Evolutionary conservation across 2,329 filamentous ascomycete species (phyloP).

Genomic region (Biscogniauxia mediterranea): DNA sequence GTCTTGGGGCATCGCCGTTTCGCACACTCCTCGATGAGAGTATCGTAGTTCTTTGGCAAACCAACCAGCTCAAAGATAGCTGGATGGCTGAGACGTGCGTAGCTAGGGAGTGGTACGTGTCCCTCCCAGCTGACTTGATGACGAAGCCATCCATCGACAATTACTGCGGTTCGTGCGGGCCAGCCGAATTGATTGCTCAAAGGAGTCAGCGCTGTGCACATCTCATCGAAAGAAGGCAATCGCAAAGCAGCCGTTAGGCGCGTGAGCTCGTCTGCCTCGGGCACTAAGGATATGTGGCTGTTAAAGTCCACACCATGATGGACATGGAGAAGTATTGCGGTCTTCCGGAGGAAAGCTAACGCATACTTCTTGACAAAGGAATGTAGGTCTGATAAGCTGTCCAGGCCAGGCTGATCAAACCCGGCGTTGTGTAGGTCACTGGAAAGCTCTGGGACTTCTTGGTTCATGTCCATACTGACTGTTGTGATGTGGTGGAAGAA

Average conservation of each 20-base stretch:
- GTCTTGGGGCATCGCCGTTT: conserved; percentile 81
- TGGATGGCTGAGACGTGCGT: conserved; percentile 68
- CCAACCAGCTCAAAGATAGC: conserved; percentile 93
- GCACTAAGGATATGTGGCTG: conserved; percentile 59
- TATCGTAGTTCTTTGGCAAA: conserved; percentile 87
- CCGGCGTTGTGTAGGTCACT: conserved; percentile 42
- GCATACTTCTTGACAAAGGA: conserved; percentile 76
- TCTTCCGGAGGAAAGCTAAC: conserved; percentile 85
- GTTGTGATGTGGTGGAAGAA: conserved; percentile 52
- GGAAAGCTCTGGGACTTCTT: conserved; percentile 33
- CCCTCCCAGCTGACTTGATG: conserved; percentile 50
- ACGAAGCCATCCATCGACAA: conserved; percentile 70
- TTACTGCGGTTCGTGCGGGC: conserved; percentile 43
- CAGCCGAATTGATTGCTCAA: conserved; percentile 46
- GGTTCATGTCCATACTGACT: conserved; percentile 42
- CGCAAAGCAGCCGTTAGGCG: conserved; percentile 75
- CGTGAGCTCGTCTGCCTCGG: conserved; percentile 74
- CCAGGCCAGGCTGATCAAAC: conserved; percentile 55
- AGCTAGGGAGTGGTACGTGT: conserved; percentile 31
- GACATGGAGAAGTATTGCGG: conserved; percentile 78
- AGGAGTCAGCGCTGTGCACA: conserved; percentile 62
- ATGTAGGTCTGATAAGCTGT: conserved; percentile 54
- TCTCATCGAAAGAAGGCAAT: conserved; percentile 75
- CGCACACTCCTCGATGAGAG: conserved; percentile 87
- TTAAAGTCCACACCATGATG: conserved; percentile 88